Evolutionary conservation across 257 asterid species (phyloP), one percentile per base, ranked within the genome.

Genomic region (Solanum chiquidenum): DNA sequence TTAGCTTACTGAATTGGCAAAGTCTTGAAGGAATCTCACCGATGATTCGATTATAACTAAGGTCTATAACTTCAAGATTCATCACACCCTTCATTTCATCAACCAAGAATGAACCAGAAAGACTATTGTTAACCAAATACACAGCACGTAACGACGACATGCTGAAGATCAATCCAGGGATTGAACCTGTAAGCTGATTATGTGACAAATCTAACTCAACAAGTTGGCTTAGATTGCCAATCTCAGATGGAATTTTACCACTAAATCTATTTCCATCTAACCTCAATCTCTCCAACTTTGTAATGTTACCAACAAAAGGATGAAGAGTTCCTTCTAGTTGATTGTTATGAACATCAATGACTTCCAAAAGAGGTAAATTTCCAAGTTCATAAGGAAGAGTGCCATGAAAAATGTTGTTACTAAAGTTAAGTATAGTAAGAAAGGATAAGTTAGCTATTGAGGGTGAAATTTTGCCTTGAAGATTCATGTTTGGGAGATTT

Each of bases 131-230:
- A 7, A 88, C 83, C 12, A 90, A 84, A 62, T 83, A 86, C n/a
- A 91, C 27, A 9, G 71, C 25, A 29, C 62, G 89, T 73, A 90
- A 6, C 9, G 90, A 84, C 2, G 93, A 89, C 16, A 90, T 49
- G 76, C 89, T 89, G 85, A 90, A 91, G 46, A 91, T 40, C 35
- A 88, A 69, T 2, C 83, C 13, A 6, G 92, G 95, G 42, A 92
- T 88, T 1, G 82, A 25, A 2, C 95, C 95, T 38, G 87, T 52
- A 46, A 92, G 42, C 27, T 83, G 52, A 52, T 92, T 92, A 31
- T 46, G 25, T 14, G 83, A 42, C 23, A 84, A 20, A 3, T 23
- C 58, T 11, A 90, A 64, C 25, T 3, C 31, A 49, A 69, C 89
- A 44, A 87, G 58, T 3, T 79, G 64, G 46, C 31, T 52, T 21